phyloP scores from a whole-genome alignment of 208 protist genomes.

The Vickermania ingenoplastis region DNA sequence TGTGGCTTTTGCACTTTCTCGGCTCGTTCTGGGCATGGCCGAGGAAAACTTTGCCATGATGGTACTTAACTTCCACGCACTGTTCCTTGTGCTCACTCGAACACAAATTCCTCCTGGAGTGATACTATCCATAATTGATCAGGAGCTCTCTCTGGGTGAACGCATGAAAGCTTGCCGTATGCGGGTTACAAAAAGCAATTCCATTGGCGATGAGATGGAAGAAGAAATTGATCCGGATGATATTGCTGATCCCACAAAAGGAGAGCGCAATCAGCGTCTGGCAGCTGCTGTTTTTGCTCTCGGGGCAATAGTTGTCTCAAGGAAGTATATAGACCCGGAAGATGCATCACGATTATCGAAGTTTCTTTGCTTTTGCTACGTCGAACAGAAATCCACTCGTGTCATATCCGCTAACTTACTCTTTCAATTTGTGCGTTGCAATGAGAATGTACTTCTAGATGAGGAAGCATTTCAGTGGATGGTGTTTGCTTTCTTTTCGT shows the following conservation, averaged over 20 bases:
- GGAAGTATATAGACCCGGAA: conserved; percentile 16
- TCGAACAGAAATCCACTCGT: conserved; percentile 76
- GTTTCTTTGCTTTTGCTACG: conserved; percentile 72
- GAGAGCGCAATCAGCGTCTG: conserved; percentile 81
- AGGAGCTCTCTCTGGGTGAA: conserved; percentile 54
- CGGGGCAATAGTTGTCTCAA: conserved; percentile 34
- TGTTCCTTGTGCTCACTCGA: conserved; percentile 52
- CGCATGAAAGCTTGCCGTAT: conserved; percentile 58
- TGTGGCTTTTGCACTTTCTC: conserved; percentile 66
- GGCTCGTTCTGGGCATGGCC: conserved; percentile 78
- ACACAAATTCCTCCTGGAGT: conserved; percentile 41
- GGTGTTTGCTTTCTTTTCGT: conserved; percentile 79
- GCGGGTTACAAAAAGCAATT: conserved; percentile 23
- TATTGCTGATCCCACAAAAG: conserved; percentile 78
- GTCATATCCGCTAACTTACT: conserved; percentile 67
- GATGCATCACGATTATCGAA: conserved; percentile 32
- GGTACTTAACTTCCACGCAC: conserved; percentile 57
- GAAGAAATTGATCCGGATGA: conserved; percentile 73
- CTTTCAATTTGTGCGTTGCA: conserved; percentile 26
- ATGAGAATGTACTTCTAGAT: conserved; percentile 26
- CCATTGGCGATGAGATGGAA: conserved; percentile 26
- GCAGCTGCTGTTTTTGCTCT: conserved; percentile 71
- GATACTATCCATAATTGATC: conserved; percentile 59
- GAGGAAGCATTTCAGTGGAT: conserved; percentile 57
- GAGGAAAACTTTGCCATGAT: conserved; percentile 75